Conservation (phyloP, 331 rosid genomes). For the Malus hybrid region DNA sequence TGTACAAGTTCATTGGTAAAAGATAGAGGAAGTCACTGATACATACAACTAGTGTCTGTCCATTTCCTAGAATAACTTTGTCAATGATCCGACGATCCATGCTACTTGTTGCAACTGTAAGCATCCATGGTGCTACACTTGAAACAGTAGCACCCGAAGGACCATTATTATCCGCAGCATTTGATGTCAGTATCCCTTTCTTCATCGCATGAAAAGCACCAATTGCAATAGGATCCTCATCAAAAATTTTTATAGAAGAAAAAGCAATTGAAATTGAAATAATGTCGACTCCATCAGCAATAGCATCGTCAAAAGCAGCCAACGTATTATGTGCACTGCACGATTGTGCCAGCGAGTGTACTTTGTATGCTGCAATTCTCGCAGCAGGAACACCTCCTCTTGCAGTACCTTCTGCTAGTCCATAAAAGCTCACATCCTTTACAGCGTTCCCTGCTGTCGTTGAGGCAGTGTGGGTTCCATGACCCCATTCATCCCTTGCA, state of each 20-base stretch:
- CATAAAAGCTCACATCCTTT: slow-evolving; percentile 18
- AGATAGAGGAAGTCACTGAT: background rate
- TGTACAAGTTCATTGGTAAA: background rate
- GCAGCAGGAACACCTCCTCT: slow-evolving; percentile 50
- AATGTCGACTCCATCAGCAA: slow-evolving; percentile 44
- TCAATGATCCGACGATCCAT: slow-evolving; percentile 21
- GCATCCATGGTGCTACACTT: slow-evolving; percentile 40
- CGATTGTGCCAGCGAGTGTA: background rate
- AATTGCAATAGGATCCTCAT: slow-evolving; percentile 8
- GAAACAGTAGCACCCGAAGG: background rate
- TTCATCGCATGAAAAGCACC: slow-evolving; percentile 47
- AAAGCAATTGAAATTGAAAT: slow-evolving; percentile 14
- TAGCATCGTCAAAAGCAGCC: slow-evolving; percentile 45
- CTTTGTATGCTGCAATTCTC: slow-evolving; percentile 32
- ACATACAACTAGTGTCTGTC: slow-evolving; percentile 9
- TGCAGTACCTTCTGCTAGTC: slow-evolving; percentile 35
- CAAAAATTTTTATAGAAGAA: background rate
- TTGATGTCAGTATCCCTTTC: slow-evolving; percentile 32
- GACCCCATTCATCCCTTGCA: slow-evolving; percentile 22
- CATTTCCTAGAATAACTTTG: slow-evolving; percentile 37
- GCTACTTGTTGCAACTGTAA: slow-evolving; percentile 34
- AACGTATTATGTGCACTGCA: slow-evolving; percentile 2
- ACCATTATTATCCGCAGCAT: slow-evolving; percentile 36
- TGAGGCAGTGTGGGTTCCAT: slow-evolving; percentile 44
- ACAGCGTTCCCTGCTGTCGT: slow-evolving; percentile 34